These are phyloP conservation scores for Boechera divaricarpa DNA, from an alignment of 345 rosid genomes.

Conservation along the genomic window DNA sequence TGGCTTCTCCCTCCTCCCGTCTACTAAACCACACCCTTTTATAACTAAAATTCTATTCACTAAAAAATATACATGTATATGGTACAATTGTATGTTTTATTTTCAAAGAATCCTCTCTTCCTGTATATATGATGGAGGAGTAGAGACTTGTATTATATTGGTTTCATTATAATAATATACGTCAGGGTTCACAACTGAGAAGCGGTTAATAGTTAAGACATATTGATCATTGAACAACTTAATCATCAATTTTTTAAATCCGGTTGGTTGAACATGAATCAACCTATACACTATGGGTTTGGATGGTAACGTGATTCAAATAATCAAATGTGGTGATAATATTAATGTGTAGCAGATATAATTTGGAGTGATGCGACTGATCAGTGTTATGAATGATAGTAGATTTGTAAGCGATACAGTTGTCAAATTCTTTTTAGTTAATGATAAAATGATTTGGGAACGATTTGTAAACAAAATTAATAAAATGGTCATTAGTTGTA, in stretches of 20 bases:
- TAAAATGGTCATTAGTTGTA: neutral
- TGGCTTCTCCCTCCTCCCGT: constrained; percentile 49
- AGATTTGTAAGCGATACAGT: no score
- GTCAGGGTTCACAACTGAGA: no score
- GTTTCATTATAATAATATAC: constrained; percentile 1
- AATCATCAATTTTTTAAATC: neutral
- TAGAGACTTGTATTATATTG: constrained; percentile 19
- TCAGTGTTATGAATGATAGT: neutral
- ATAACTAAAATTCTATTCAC: neutral
- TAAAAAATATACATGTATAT: neutral
- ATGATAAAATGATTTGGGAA: neutral
- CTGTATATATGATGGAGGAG: constrained; percentile 2
- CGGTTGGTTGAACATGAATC: neutral
- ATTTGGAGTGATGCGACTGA: neutral
- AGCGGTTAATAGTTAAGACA: neutral
- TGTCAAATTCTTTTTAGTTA: neutral
- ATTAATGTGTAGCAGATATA: neutral
- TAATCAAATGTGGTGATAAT: neutral
- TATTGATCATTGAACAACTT: neutral
- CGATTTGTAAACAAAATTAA: neutral
- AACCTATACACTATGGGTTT: neutral
- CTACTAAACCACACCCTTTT: constrained; percentile 28
- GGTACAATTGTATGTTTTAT: neutral
- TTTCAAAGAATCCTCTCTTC: constrained; percentile 7
- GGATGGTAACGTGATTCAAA: neutral